Evolutionary conservation across 2,329 filamentous ascomycete species (phyloP), one percentile per base, ranked within the genome.

Genomic region (Ascocoryne sarcoides): DNA sequence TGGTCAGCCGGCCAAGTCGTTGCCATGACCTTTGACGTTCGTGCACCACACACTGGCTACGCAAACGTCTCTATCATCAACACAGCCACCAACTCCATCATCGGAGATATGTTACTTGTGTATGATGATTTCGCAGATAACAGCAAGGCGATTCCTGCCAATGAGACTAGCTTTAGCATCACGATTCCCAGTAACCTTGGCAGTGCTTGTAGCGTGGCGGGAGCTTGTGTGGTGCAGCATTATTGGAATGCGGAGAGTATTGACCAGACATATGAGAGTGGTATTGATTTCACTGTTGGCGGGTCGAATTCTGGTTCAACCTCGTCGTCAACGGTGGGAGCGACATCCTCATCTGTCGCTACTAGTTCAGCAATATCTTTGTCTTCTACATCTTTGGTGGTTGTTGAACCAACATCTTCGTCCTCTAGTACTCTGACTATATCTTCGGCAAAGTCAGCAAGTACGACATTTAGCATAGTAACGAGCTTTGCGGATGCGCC

Each of bases 61-160:
- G 71, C 71, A 57, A 76, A 76, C 57, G 69, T 77, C 45, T 68
- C 65, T 40, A 64, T 76, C 48, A 62, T 76, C 50, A 60, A 69
- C 51, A 67, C 66, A 17, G 57, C 58, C 40, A 64, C 63, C 42
- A 69, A 73, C 57, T 60, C 57, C 18, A 57, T 71, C 42, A 66
- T 76, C 38, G 70, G 69, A 19, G 41, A 53, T 30, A 62, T 65
- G 17, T 60, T 76, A 46, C 69, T 64, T 43, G 62, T 50, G 41
- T 76, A 67, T 63, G 61, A 62, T 43, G 56, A 59, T 42, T 76
- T 74, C 54, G 73, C 70, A 18, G 64, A 68, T 30, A 49, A 55
- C 35, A 69, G 64, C 3, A 56, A 58, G 2, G 55, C 62, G 14
- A 62, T 70, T 39, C 61, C 64, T 1, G 55, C 56, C 15, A 62